These are phyloP conservation scores for Erodium texanum DNA, from an alignment of 441 rosid genomes.

Conservation along the genomic window DNA sequence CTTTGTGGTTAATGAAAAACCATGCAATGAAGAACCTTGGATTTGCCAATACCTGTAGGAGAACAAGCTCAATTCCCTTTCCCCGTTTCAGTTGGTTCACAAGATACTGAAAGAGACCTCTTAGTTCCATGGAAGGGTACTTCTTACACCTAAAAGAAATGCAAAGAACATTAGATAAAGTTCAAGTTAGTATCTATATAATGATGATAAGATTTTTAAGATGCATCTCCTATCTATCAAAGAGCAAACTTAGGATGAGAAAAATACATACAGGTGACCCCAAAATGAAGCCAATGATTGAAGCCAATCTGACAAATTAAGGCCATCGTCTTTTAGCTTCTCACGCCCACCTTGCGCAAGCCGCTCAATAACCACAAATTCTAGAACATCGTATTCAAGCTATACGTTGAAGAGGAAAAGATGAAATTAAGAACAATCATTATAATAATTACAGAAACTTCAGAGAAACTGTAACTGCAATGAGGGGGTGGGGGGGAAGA, in stretches of 20 bases:
- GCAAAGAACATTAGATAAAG: constrained; percentile 14
- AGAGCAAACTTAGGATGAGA: constrained; percentile 18
- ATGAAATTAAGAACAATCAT: constrained; percentile 13
- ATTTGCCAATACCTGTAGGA: constrained; percentile 63
- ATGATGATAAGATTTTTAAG: not conserved
- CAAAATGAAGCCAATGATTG: constrained; percentile 99
- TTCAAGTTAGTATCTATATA: not conserved
- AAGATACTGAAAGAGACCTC: constrained; percentile 98
- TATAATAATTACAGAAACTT: not conserved
- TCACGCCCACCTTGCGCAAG: constrained; percentile 94
- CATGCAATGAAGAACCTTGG: constrained; percentile 14
- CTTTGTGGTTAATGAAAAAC: constrained; percentile 13
- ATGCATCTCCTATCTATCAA: constrained; percentile 7
- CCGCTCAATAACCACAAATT: constrained; percentile 98
- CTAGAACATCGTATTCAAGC: constrained; percentile 98
- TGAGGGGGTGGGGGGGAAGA: too few species aligned
- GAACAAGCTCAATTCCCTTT: constrained; percentile 95
- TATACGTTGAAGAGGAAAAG: constrained; percentile 28
- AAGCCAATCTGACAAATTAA: constrained; percentile 99
- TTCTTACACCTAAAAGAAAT: constrained; percentile 75
- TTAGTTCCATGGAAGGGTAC: constrained; percentile 97
- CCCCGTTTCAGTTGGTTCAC: constrained; percentile 97
- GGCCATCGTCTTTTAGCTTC: constrained; percentile 97
- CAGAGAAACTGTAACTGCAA: not conserved
- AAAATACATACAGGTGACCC: constrained; percentile 97